Evolutionary conservation across 768 basidiomycete species (phyloP).

Genomic region (Psilocybe cubensis): DNA sequence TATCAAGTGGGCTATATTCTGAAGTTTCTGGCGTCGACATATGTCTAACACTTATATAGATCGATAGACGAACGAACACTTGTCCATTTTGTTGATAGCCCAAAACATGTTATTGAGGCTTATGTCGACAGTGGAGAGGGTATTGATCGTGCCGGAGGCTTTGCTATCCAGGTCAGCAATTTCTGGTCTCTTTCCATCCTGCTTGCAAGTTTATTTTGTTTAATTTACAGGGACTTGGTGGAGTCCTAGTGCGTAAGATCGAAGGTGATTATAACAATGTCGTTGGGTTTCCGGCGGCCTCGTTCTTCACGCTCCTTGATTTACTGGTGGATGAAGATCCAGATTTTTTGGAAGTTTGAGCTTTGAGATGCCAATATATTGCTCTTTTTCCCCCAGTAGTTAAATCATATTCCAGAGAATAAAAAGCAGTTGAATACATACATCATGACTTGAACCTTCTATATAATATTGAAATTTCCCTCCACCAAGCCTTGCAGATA

Average conservation of each 20-base stretch:
- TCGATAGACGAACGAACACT: slow-evolving; percentile 83
- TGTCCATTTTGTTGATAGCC: slow-evolving; percentile 75
- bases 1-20: slow-evolving; percentile 52
- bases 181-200: background rate
- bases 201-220: background rate
- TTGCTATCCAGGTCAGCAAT: slow-evolving; percentile 89
- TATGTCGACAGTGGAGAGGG: slow-evolving; percentile 90
- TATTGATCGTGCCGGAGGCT: slow-evolving; percentile 88
- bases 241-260: slow-evolving; percentile 78
- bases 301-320: slow-evolving; percentile 78
- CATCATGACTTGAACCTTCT: too few relatives aligned
- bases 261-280: slow-evolving; percentile 92
- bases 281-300: slow-evolving; percentile 90
- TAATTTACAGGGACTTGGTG: slow-evolving; percentile 70
- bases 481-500: too few relatives aligned
- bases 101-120: slow-evolving; percentile 61
- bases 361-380: background rate
- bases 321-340: slow-evolving; percentile 73
- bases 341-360: slow-evolving; percentile 64
- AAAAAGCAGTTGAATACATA: too few relatives aligned
- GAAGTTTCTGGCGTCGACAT: background rate
- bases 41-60: slow-evolving; percentile 36
- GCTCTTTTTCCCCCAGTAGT: background rate
- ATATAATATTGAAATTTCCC: too few relatives aligned
- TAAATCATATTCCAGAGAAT: background rate